Evolutionary conservation across 2,329 filamentous ascomycete genomes (phyloP).

Genomic region (Hypoxylon sp.): DNA sequence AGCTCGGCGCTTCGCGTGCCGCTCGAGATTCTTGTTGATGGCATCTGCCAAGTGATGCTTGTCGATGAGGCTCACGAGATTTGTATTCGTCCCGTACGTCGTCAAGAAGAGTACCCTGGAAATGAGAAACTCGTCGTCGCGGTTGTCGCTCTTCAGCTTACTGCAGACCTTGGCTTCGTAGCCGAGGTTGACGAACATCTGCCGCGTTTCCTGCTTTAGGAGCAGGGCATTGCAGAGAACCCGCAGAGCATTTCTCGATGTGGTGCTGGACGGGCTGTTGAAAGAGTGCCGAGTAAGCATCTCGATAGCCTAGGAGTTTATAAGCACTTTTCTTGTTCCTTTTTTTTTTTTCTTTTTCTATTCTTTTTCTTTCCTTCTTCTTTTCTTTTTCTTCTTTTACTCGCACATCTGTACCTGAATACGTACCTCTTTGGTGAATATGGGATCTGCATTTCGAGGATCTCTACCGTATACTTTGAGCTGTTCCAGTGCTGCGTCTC

Average conservation of each 20-base stretch:
- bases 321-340: no score
- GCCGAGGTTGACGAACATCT: slow-evolving; percentile 75
- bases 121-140: slow-evolving; percentile 86
- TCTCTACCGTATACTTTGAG: slow-evolving; percentile 83
- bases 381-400: slow-evolving; percentile 4
- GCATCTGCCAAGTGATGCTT: slow-evolving; percentile 71
- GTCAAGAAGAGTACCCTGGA: slow-evolving; percentile 82
- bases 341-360: no score
- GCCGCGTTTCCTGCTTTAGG: slow-evolving; percentile 71
- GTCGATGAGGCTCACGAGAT: slow-evolving; percentile 71
- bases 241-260: slow-evolving; percentile 78
- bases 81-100: slow-evolving; percentile 77
- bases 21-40: slow-evolving; percentile 73
- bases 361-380: no score
- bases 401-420: background rate
- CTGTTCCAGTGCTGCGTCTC: slow-evolving; percentile 67
- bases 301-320: slow-evolving; percentile 70
- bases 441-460: slow-evolving; percentile 75
- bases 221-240: slow-evolving; percentile 87
- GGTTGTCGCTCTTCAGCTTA: slow-evolving; percentile 74
- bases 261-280: slow-evolving; percentile 66
- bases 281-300: slow-evolving; percentile 78
- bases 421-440: slow-evolving; percentile 79
- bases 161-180: slow-evolving; percentile 73
- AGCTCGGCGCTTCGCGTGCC: slow-evolving; percentile 65